Base-by-base conservation (phyloP, 2,329 filamentous ascomycete genomes). In the Beauveria varroae region DNA sequence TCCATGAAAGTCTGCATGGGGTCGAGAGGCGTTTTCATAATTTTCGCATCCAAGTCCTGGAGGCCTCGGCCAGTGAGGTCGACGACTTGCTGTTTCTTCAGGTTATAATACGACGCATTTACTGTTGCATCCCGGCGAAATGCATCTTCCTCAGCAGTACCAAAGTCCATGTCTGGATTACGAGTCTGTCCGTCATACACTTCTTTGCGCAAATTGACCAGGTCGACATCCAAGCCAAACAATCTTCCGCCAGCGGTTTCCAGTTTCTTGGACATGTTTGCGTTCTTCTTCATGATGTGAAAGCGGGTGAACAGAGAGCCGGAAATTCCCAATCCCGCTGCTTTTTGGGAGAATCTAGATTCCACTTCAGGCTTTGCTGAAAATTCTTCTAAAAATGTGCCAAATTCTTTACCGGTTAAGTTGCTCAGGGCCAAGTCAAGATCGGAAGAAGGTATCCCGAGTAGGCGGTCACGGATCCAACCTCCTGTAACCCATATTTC, bases 191-290 rank as follows among this genome's bases (percentile, higher is more conserved):
- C 61, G 20, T 61, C 56, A 37, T 66, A 66, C 3, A 64, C 60
- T 44, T 66, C 65, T 43, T 65, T 66, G 1, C 65, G 61, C 16
- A 66, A 55, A 47, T 66, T 66, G 10, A 65, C 65, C n/a, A 66
- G 8, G 49, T 66, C 65, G 16, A 65, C 47, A 3, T 66, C 64
- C 16, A 66, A 22, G n/a, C 65, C 64, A 43, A 66, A 66, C 2
- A 65, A 34, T 30, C 40, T 61, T 2, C 62, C 63, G 2, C 61
- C 60, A 22, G 65, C 63, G 1, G 65, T 65, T 52, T 66, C 65
- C 14, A 66, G 63, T 41, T 62, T 47, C 60, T 65, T 66, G 16
- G 61, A 58, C 57, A 59, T 66, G 6, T 60, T 37, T 18, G 47
- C 43, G 10, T 66, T 66, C 18, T 44, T 54, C 28, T 64, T 56